Conservation (phyloP, 768 basidiomycete species). For the Panaeolus papilionaceus region DNA sequence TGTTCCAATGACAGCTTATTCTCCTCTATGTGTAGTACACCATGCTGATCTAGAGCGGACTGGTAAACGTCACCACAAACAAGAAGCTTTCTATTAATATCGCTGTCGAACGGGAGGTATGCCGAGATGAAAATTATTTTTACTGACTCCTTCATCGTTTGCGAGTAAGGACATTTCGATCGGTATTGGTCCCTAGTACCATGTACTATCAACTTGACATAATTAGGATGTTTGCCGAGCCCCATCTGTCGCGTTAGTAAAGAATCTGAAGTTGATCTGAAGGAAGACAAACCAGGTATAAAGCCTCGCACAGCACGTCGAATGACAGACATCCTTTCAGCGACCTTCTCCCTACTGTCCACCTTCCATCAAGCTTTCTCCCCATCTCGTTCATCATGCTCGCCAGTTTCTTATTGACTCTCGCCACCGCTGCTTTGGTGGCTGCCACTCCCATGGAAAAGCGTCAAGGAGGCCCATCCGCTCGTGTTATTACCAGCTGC, state of each 20-base stretch:
- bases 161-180: constrained; percentile 3
- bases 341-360: background rate
- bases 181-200: background rate
- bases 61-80: background rate
- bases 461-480: constrained; percentile 29
- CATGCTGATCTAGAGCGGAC: background rate
- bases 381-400: constrained; percentile 24
- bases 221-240: background rate
- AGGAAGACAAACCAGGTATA: background rate
- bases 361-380: constrained; percentile 8
- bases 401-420: constrained; percentile 20
- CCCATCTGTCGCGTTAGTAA: constrained; percentile 5
- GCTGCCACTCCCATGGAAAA: constrained; percentile 26
- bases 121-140: constrained; percentile 14
- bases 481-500: constrained; percentile 43
- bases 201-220: background rate
- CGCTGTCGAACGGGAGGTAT: constrained; percentile 3
- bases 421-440: constrained; percentile 24
- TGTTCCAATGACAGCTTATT: background rate
- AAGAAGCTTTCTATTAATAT: constrained; percentile 12
- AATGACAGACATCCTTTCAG: background rate
- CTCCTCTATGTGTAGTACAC: too few relatives aligned
- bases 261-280: background rate
- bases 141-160: constrained; percentile 2
- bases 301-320: background rate